Evolutionary conservation across 768 basidiomycete genomes (phyloP).

Genomic region (Kwoniella heveanensis): DNA sequence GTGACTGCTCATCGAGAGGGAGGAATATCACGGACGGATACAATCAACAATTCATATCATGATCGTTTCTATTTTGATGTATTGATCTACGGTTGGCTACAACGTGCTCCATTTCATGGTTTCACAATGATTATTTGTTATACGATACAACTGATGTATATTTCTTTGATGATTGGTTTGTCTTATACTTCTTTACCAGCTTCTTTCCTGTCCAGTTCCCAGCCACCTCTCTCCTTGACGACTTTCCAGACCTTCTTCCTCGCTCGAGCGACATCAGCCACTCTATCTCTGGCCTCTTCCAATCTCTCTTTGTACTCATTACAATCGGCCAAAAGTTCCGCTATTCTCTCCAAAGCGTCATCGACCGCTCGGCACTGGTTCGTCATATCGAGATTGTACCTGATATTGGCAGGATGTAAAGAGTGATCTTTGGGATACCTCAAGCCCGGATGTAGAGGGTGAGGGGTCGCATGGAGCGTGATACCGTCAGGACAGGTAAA

Average conservation of each 20-base stretch:
- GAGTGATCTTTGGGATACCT: constrained; percentile 26
- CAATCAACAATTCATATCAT: not conserved
- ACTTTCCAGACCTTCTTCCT: constrained; percentile 55
- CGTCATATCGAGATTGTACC: constrained; percentile 48
- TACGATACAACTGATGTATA: constrained; percentile 11
- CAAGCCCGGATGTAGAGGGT: constrained; percentile 32
- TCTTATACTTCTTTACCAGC: constrained; percentile 1
- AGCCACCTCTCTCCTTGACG: constrained; percentile 50
- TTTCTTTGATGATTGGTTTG: not conserved
- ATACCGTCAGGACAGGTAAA: constrained; percentile 53
- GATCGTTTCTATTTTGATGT: not conserved
- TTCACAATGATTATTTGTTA: not conserved
- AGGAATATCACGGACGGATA: too few species aligned
- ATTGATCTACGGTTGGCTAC: constrained; percentile 13
- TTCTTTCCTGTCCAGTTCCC: constrained; percentile 37
- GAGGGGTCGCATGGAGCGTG: constrained; percentile 33
- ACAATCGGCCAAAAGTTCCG: constrained; percentile 55
- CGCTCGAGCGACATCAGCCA: constrained; percentile 54
- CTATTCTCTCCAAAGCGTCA: constrained; percentile 51
- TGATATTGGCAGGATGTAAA: constrained; percentile 23
- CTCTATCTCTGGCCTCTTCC: constrained; percentile 54
- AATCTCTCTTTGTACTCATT: constrained; percentile 55
- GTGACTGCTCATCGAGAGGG: too few species aligned
- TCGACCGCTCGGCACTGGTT: constrained; percentile 48
- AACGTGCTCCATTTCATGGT: constrained; percentile 8